Evolutionary conservation across 768 basidiomycete species (phyloP), one percentile per base, ranked within the genome.

Genomic region (Guyanaporus albipodus): DNA sequence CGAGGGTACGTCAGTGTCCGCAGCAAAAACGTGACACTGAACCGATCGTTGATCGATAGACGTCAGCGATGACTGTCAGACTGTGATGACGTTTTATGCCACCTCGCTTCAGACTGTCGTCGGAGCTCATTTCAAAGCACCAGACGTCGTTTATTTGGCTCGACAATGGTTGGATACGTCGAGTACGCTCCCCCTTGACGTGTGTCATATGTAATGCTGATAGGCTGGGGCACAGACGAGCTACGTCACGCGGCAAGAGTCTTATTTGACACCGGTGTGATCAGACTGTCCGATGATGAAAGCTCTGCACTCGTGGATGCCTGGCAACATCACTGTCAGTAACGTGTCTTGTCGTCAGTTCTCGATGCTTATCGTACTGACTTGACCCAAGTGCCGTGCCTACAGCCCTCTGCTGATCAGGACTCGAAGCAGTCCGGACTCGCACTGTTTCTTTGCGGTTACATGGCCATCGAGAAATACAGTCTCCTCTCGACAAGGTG

Each of bases 381-480:
- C 27, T 10, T 14, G 29, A 19, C 18, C 24, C 3, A 49, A 88
- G 84, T 85, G 6, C 84, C 84, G 3, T 76, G 73, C 41, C 63
- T 82, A 34, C 83, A 82, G 56, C 76, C 82, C 2, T 73, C 79
- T 31, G 75, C 74, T 0, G 76, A 85, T 37, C 79, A 75, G 44
- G 79, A 87, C 53, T 75, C 76, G 1, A 63, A 71, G 2, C 73
- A 66, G 8, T 76, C 85, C 0, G 86, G 86, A 2, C 70, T 85
- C 21, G 84, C 91, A 0, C 67, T 97, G 4, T 84, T 89, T 42
- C 69, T 97, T 21, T 83, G 90, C 32, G 93, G 93, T 0, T 84
- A 83, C 52, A 76, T 95, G 45, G 88, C 93, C 4, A 70, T 83
- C 23, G 86, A 90, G 57, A 86, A 87, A 56, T 88, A 87, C 58